Base-by-base conservation (phyloP, 139 green algal species). In the Chlamydomonas urium region DNA sequence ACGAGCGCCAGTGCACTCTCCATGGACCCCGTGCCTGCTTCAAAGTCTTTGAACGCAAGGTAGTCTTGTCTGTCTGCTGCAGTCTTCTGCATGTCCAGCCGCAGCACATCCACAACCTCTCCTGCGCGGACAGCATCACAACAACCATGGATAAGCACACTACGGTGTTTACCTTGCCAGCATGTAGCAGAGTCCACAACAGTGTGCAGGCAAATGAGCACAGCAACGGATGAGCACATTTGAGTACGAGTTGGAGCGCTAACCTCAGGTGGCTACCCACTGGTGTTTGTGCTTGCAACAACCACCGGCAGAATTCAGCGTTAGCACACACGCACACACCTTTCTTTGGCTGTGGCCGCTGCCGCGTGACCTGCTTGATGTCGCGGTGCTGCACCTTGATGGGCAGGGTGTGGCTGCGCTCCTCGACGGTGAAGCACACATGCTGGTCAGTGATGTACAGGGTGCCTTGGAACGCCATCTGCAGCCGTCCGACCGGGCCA, bases 361-460 rank as follows among this genome's bases (percentile, higher is more conserved):
- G 60, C 17, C 60, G n/a, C 33, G 29, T 21, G 19, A 8, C 31
- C 33, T 42, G 10, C 29, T 38, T 67, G 32, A 67, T 67, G 10
- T 42, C 26, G 5, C 19, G 10, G 33, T 67, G 60, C 8, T 8
- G 33, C 26, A 89, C 57, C 66, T 81, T 81, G 38, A 86, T 70
- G 2, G 75, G 72, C 63, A 86, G 45, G 73, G 85, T 84, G 31
- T 73, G 72, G 14, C 72, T 76, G n/a, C 76, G 75, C 69, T 81
- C 72, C 73, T 81, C 79, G 66, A 82, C 79, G 42, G 48, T 67
- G 68, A 91, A 92, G 74, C 80, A 88, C 2, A 81, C 75, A 72
- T 93, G 83, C 26, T 63, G 29, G 48, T 86, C 83, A 23, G 88
- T 92, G 56, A 96, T 83, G 82, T 96, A 89, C 74, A 96, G 74